Evolutionary conservation across 345 rosid genomes (phyloP), one percentile per base, ranked within the genome.

Genomic region (Sisymbrium irio): DNA sequence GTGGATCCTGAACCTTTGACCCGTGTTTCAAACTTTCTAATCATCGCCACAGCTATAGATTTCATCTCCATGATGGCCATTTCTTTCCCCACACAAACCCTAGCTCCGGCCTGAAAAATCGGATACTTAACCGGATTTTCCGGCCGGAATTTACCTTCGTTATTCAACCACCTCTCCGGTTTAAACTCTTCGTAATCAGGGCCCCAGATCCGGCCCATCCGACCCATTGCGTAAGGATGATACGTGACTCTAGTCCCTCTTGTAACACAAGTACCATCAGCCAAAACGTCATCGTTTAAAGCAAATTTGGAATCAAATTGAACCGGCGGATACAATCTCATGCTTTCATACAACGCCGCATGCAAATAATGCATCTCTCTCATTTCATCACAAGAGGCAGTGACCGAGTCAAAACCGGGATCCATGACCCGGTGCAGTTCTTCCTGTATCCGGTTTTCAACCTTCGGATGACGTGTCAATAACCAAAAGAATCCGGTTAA

Each of bases 31-130:
- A 86, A 90, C 25, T 64, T 60, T 41, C 82, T 80, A 37, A 85
- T 55, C 18, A 90, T 70, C 4, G 89, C 77, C 45, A 85, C 76
- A 0, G 86, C 86, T 30, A 88, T 87, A 12, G 76, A 69, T 63
- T 88, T 90, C 47, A 90, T 73, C 85, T 86, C 90, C 71, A 86
- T 28, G 14, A 90, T 66, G 1, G 91, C 95, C 85, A 91, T 86
- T 62, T 91, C 97, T 71, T 91, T 89, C 14, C 97, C 97, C 53
- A 91, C 62, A 28, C 97, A 91, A 18, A 79, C 86, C 82, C 97
- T 81, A 40, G 71, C 63, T 3, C 96, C 96, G 1, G 87, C 93
- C 37, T 90, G 96, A 15, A 88, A 90, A 67, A 91, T 82, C 6
- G 97, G 97, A 56, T 86, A 91, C 73, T 83, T 85, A 22, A 76